Conservation (phyloP, 1,284 basidiomycete species). For the Heterobasidion irregulare region DNA sequence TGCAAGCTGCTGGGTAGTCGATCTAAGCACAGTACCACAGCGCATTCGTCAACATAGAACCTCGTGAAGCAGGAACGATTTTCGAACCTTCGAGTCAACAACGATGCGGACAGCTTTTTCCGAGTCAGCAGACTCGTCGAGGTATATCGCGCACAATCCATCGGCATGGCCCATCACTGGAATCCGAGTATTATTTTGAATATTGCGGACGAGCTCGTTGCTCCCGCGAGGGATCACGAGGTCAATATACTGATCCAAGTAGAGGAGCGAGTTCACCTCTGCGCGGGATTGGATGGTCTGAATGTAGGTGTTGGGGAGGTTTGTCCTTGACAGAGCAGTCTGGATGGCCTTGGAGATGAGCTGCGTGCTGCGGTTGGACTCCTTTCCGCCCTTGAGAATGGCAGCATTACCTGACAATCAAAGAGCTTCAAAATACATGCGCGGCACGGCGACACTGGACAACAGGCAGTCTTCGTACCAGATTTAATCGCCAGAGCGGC, state of each 20-base stretch:
- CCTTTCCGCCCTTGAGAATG: slow-evolving; percentile 95
- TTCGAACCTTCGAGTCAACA: slow-evolving; percentile 82
- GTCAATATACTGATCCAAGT: slow-evolving; percentile 90
- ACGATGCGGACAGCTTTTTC: slow-evolving; percentile 78
- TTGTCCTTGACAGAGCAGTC: slow-evolving; percentile 64
- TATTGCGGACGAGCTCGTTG: slow-evolving; percentile 82
- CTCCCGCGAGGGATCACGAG: slow-evolving; percentile 96
- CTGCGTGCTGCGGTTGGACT: slow-evolving; percentile 73
- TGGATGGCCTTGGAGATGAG: slow-evolving; percentile 79
- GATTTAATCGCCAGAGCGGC: slow-evolving; percentile 95
- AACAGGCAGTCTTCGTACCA: slow-evolving; percentile 38
- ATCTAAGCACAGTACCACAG: slow-evolving; percentile 37
- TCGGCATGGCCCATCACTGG: slow-evolving; percentile 99
- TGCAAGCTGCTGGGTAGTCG: slow-evolving; percentile 96
- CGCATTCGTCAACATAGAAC: too few species aligned
- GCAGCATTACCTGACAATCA: slow-evolving; percentile 73
- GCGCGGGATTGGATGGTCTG: slow-evolving; percentile 92
- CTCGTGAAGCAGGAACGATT: too few species aligned
- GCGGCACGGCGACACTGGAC: slow-evolving; percentile 1
- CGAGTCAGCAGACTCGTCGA: slow-evolving; percentile 77
- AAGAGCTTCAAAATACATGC: background rate
- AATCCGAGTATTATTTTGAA: slow-evolving; percentile 88
- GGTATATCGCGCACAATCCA: slow-evolving; percentile 84
- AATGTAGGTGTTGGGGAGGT: slow-evolving; percentile 75
- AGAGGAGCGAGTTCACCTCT: slow-evolving; percentile 83